Conservation (phyloP, 306 rosid species). For the Rubus parviflorus region DNA sequence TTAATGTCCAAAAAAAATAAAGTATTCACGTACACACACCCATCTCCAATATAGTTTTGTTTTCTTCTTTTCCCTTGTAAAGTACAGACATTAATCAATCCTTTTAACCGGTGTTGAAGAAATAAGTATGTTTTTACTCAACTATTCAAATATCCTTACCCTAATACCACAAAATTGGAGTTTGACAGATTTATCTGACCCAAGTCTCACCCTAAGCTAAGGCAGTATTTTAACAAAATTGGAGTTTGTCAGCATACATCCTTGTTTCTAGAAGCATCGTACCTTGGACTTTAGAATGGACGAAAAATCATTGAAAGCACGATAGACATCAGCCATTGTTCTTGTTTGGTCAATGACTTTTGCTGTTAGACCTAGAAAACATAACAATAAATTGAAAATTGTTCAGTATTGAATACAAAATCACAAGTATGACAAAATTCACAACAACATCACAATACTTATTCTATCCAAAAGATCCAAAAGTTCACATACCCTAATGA, state of each 20-base stretch:
- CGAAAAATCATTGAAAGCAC: conserved; percentile 90
- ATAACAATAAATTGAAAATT: conserved; percentile 26
- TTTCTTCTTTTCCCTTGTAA: too few relatives aligned
- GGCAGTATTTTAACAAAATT: conserved; percentile 7
- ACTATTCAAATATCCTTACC: conserved; percentile 1
- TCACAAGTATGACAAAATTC: conserved; percentile 7
- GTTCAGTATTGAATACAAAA: conserved; percentile 10
- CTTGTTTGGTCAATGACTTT: conserved; percentile 83
- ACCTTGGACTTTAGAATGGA: conserved; percentile 77
- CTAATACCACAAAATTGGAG: not conserved
- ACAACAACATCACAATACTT: not conserved
- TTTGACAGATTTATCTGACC: not conserved
- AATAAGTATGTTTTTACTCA: not conserved
- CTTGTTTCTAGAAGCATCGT: conserved; percentile 27
- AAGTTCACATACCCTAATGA: not conserved
- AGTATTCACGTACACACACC: too few relatives aligned
- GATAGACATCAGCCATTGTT: conserved; percentile 84
- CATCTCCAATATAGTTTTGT: not conserved
- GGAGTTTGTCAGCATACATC: conserved; percentile 1
- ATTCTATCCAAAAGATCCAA: not conserved
- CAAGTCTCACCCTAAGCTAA: not conserved
- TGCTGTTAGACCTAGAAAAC: conserved; percentile 81
- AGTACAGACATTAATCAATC: not conserved
- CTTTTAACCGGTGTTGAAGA: not conserved
- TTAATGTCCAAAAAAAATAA: too few relatives aligned